phyloP scores from a whole-genome alignment of 1,284 basidiomycete species.

The Cystobasidium sp. region DNA sequence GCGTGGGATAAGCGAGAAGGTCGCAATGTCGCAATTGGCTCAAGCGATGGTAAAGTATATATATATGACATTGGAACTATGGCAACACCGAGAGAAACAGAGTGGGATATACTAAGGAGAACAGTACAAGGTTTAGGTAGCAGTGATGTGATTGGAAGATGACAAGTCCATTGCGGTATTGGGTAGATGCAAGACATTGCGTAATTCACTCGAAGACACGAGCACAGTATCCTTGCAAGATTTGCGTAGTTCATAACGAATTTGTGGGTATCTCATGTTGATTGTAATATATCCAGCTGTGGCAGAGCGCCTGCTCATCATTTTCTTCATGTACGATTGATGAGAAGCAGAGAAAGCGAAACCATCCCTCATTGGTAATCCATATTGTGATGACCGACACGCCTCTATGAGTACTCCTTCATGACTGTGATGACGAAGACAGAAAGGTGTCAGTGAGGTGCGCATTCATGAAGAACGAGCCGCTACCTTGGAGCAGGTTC shows the following conservation, averaged over 20 bases:
- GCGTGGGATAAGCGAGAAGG: slow-evolving; percentile 89
- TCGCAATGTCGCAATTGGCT: slow-evolving; percentile 81
- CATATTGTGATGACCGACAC: neutral
- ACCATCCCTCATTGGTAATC: neutral
- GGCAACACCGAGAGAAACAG: slow-evolving; percentile 43
- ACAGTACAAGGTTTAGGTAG: slow-evolving; percentile 26
- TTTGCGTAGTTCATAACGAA: too few relatives aligned
- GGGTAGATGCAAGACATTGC: neutral
- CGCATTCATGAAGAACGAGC: neutral
- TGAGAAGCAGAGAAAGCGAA: too few relatives aligned
- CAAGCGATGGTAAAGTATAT: slow-evolving; percentile 88
- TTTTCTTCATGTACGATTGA: too few relatives aligned
- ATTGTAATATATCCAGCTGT: too few relatives aligned
- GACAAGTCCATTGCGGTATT: neutral
- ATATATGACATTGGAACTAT: slow-evolving; percentile 59
- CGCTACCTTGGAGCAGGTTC: too few relatives aligned
- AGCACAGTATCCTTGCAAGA: too few relatives aligned
- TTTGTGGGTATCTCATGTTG: too few relatives aligned
- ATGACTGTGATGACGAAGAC: slow-evolving; percentile 22
- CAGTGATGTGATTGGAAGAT: slow-evolving; percentile 24
- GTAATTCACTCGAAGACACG: neutral
- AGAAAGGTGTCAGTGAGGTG: neutral
- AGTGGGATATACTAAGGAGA: slow-evolving; percentile 45
- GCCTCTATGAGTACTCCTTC: slow-evolving; percentile 33
- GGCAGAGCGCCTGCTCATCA: too few relatives aligned